Base-by-base conservation (phyloP, 352 stramenopile genomes). In the Sclerospora graminicola region DNA sequence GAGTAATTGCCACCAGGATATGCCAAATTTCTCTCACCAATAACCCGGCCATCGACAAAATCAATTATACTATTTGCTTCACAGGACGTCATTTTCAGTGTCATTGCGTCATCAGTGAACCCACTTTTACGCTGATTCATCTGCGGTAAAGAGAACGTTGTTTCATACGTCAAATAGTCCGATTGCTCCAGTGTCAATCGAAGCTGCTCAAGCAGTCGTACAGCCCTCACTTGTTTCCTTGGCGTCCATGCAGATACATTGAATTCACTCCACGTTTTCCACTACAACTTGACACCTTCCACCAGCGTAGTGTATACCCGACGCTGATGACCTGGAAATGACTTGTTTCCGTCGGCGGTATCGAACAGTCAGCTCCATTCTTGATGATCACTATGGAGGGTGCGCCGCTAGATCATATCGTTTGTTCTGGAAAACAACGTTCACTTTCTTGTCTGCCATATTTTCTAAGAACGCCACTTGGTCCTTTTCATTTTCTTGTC, bases 151-250 rank as follows among this genome's bases (percentile, higher is more conserved):
- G 32, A 40, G 38, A 85, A 70, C 4, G 18, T 66, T 7, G 63
- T 84, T 54, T 80, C 61, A 47, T 86, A 86, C 10, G 57, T 75
- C 41, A 86, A 38, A 46, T 82, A 83, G 40, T 86, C 73, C 1
- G 73, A 67, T 51, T 53, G 50, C 16, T 86, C 73, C 9, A 32
- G 51, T n/a, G n/a, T n/a, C n/a, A n/a, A n/a, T n/a, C n/a, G n/a
- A n/a, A n/a, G n/a, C n/a, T n/a, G n/a, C n/a, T n/a, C n/a, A n/a
- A n/a, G n/a, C n/a, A n/a, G n/a, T n/a, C n/a, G n/a, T n/a, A n/a
- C n/a, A n/a, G n/a, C n/a, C n/a, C n/a, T n/a, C n/a, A n/a, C n/a
- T n/a, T n/a, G n/a, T n/a, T n/a, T n/a, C n/a, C n/a, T n/a, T n/a
- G n/a, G n/a, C n/a, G n/a, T n/a, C n/a, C n/a, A n/a, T n/a, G n/a